Percentiles rank a stretch among this genome's conserved stretches.
Evolutionary conservation across 2,329 filamentous ascomycete species (phyloP).

Genomic region (Sporothrix luriei): DNA sequence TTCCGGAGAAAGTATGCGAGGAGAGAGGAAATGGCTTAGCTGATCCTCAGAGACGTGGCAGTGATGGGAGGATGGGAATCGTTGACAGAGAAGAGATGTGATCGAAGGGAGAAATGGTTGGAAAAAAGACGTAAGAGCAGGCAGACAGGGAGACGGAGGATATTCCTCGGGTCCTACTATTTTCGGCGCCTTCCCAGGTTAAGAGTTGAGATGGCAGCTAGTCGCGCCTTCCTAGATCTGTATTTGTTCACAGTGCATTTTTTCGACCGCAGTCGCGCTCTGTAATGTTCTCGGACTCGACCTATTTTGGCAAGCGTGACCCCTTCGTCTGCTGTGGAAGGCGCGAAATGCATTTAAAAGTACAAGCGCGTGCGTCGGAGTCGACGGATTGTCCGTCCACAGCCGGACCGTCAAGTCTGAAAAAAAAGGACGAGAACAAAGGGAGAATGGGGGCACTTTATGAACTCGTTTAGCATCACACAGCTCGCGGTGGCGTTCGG

Average conservation of each 20-base stretch:
- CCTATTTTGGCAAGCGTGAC: slow-evolving; percentile 20
- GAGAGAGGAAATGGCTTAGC: slow-evolving; percentile 4
- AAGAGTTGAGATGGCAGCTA: neutral
- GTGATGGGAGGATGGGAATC: neutral
- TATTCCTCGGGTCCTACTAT: neutral
- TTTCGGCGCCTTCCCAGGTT: neutral
- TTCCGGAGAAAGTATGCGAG: slow-evolving; percentile 1
- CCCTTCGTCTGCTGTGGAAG: neutral
- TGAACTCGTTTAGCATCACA: neutral
- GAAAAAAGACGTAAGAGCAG: neutral
- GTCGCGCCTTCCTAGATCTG: slow-evolving; percentile 25
- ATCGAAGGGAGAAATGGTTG: neutral
- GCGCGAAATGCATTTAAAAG: slow-evolving; percentile 5
- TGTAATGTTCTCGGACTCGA: neutral
- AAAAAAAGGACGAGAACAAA: slow-evolving; percentile 8
- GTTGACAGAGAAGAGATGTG: slow-evolving; percentile 13
- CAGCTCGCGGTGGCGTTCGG: slow-evolving; percentile 5
- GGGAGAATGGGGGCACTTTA: neutral
- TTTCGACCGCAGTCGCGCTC: neutral
- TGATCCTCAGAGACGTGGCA: slow-evolving; percentile 7
- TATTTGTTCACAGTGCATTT: slow-evolving; percentile 13
- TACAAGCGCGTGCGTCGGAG: slow-evolving; percentile 22
- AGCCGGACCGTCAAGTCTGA: neutral
- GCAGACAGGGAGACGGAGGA: neutral
- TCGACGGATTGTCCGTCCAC: slow-evolving; percentile 23